Evolutionary conservation across 2,329 filamentous ascomycete genomes (phyloP).

Genomic region (Hortaea werneckii): DNA sequence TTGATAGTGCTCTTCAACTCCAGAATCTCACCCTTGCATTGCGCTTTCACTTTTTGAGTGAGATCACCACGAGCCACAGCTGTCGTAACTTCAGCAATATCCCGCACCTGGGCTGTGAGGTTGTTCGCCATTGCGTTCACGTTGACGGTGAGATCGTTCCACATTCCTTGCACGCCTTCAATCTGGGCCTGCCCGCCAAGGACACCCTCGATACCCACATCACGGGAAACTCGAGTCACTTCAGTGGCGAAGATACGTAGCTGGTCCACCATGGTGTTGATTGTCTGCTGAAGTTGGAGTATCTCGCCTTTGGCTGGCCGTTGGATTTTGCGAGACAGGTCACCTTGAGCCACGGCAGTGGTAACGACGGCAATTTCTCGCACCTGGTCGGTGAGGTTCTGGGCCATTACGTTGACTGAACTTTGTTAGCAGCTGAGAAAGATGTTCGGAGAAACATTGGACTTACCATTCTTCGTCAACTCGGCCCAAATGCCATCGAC

Average conservation of each 20-base stretch:
- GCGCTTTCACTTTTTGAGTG: conserved; percentile 41
- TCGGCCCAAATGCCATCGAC: conserved; percentile 98
- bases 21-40: conserved; percentile 43
- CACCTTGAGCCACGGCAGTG: conserved; percentile 85
- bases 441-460: not conserved
- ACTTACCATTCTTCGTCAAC: conserved; percentile 55
- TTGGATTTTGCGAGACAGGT: conserved; percentile 91
- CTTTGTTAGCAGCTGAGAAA: conserved; percentile 12
- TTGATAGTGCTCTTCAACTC: conserved; percentile 44
- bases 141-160: conserved; percentile 52
- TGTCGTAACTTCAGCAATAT: conserved; percentile 44
- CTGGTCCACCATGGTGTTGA: conserved; percentile 58
- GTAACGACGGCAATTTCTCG: conserved; percentile 96
- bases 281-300: conserved; percentile 83
- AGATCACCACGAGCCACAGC: conserved; percentile 43
- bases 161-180: conserved; percentile 55
- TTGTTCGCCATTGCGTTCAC: conserved; percentile 47
- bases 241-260: conserved; percentile 56
- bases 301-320: conserved; percentile 93
- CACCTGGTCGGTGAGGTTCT: conserved; percentile 95
- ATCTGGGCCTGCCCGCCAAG: conserved; percentile 55
- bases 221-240: conserved; percentile 53
- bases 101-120: conserved; percentile 43
- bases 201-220: conserved; percentile 55
- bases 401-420: conserved; percentile 91